Evolutionary conservation across 2,329 filamentous ascomycete genomes (phyloP), one percentile per base, ranked within the genome.

Genomic region (Fusarium sp.): DNA sequence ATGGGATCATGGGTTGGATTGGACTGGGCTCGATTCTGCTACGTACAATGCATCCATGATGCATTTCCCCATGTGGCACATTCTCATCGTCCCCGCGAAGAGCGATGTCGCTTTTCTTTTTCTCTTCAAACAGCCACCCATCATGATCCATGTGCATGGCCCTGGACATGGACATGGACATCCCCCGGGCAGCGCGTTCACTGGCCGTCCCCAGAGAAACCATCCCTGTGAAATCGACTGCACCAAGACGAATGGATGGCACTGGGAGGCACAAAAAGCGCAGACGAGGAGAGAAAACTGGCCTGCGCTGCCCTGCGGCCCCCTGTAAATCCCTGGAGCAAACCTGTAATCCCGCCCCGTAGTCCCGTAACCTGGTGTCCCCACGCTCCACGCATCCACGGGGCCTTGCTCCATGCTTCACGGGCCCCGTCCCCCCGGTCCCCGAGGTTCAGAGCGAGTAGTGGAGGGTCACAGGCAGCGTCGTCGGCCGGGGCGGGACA

Each of bases 291-390:
- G 36, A 59, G 59, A 66, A 65, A 69, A 69, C 18, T 57, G 62
- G 57, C 46, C 62, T 54, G 54, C 51, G 43, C 30, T 23, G 23
- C 23, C 23, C 23, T 23, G 23, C 23, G 23, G 47, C 70, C 62
- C 66, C 66, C 57, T 70, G 66, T 63, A 67, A 62, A 52, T 62
- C 39, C 62, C 46, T 62, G 55, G 41, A 60, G 47, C 44, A 68
- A 66, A 62, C 61, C 57, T 51, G 66, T 53, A 51, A 66, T 66
- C 56, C 40, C 62, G 66, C 66, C 67, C 66, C 66, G 66, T 62
- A 67, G 62, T 70, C 59, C 67, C 44, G 37, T 59, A 18, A 52
- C 50, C 28, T 39, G 50, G 18, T 37, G 51, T 44, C 47, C 52
- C 37, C 37, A 51, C 39, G 56, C 56, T 51, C 46, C 46, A 55